These are phyloP conservation scores for Fusarium sp. DNA, from an alignment of 2,329 filamentous ascomycete species.

Conservation along the genomic window DNA sequence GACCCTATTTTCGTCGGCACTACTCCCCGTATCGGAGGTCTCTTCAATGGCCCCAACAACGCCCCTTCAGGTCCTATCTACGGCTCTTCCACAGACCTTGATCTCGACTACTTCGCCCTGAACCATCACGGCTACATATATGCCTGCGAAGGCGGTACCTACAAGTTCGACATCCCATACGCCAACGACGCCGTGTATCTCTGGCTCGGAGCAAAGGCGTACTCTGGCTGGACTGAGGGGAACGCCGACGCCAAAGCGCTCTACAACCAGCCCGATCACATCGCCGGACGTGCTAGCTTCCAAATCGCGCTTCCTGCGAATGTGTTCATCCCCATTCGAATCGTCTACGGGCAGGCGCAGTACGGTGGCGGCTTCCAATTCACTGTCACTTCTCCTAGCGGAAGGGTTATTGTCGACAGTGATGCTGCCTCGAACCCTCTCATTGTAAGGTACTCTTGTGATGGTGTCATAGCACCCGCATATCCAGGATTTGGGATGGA, in stretches of 20 bases:
- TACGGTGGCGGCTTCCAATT: conserved; percentile 6
- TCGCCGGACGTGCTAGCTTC: not conserved
- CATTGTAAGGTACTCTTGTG: not conserved
- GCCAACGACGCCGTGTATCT: conserved; percentile 10
- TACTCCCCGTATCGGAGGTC: not conserved
- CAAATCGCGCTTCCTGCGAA: fast-evolving
- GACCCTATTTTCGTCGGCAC: not conserved
- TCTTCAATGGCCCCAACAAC: not conserved
- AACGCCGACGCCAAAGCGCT: conserved; percentile 8
- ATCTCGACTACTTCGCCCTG: not conserved
- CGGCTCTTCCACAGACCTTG: not conserved
- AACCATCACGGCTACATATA: conserved; percentile 15
- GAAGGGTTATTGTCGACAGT: not conserved
- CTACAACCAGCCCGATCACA: conserved; percentile 11
- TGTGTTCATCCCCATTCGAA: not conserved
- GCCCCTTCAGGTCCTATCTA: not conserved
- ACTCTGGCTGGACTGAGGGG: fast-evolving
- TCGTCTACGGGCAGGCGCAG: conserved; percentile 10
- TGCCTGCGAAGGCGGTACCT: conserved; percentile 6
- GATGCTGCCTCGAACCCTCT: not conserved
- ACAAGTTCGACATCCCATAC: conserved; percentile 15
- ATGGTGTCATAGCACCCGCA: fast-evolving
- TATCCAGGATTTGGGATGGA: not conserved
- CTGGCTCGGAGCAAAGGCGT: not conserved
- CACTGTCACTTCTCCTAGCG: not conserved